These are phyloP conservation scores for Verticillium longisporum DNA, from an alignment of 2,329 filamentous ascomycete species.

Conservation along the genomic window DNA sequence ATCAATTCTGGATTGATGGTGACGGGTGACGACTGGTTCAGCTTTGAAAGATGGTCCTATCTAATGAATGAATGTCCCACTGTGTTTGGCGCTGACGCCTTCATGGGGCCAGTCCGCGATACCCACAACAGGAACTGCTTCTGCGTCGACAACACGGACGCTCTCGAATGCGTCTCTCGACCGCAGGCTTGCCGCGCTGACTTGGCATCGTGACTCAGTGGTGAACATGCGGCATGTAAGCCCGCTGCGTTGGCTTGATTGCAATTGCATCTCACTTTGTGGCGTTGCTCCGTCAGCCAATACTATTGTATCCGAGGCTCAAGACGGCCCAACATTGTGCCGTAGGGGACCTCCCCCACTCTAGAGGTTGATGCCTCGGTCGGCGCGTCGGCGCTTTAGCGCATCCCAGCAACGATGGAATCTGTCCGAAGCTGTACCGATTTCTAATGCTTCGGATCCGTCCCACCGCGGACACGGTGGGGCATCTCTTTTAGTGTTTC, in stretches of 20 bases:
- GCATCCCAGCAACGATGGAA: neutral
- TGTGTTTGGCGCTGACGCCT: neutral
- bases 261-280: neutral
- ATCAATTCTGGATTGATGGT: neutral
- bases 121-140: neutral
- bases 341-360: neutral
- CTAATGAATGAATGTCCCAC: neutral
- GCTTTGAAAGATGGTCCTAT: no score
- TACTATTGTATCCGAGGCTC: neutral
- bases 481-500: neutral
- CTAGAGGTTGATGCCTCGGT: neutral
- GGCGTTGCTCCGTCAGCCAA: neutral
- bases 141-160: neutral
- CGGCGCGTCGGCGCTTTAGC: neutral
- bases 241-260: no score
- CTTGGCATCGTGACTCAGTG: neutral
- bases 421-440: neutral
- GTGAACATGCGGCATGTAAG: neutral
- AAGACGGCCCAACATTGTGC: neutral
- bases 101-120: neutral
- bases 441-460: neutral
- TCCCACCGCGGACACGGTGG: neutral
- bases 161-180: neutral
- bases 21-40: neutral
- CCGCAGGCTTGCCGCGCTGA: neutral